Evolutionary conservation across 208 protist species (phyloP), one percentile per base, ranked within the genome.

Genomic region (Trypanosoma congolense): DNA sequence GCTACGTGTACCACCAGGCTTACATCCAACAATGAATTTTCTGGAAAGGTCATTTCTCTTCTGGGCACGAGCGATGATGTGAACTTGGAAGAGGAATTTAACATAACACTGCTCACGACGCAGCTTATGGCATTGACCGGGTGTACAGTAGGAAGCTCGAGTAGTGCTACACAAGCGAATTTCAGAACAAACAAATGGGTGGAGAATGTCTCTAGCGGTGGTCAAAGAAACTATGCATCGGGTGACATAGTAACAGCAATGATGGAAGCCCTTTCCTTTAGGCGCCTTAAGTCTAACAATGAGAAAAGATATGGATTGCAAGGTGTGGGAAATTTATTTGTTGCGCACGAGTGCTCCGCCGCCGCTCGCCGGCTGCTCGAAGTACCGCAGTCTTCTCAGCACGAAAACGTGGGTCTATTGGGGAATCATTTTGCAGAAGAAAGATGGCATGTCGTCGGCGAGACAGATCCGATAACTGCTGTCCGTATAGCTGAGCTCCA

Each of bases 231-330:
- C 33, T 38, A 38, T 38, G 6, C 33, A 38, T 6, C 33, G 6
- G 33, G 33, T 38, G 33, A 38, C 12, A 38, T 38, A 43, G 33
- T 43, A 25, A 55, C 42, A 28, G 25, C 21, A 9, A 19, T 28
- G 1, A 61, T 61, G 56, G 24, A 61, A 2, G 28, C 56, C 3
- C 8, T 61, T 2, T 51, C 45, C 8, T 61, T 61, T 38, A 61
- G 0, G 38, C 43, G 35, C 16, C 56, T 4, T 25, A 35, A 22
- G n/a, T 14, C 3, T 12, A 3, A 36, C 19, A 21, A 33, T 45
- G 45, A 18, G 28, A 5, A 18, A 29, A 22, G 33, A 18, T 31
- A 36, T 3, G 30, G 19, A 2, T 46, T 52, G 4, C 14, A 18
- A 35, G 31, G 46, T 35, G 30, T 53, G 26, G 43, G 22, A 8